Evolutionary conservation across 2,329 filamentous ascomycete species (phyloP), one percentile per base, ranked within the genome.

Genomic region (Phoma sp.): DNA sequence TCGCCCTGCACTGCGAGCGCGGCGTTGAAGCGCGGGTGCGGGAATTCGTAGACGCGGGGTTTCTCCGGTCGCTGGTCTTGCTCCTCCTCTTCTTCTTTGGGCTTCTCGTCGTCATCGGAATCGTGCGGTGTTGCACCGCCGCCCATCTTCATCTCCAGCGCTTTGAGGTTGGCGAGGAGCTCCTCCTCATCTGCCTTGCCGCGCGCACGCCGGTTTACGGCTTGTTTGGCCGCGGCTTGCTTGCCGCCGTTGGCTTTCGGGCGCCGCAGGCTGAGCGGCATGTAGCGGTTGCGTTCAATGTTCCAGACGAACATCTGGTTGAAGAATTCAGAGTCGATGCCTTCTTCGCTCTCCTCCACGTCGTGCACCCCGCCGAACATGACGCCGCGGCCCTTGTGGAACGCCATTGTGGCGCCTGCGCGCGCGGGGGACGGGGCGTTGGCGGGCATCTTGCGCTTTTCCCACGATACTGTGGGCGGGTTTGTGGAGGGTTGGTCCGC

Each of bases 251-350:
- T 84, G 18, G 82, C 79, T 24, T 91, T 86, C 2, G 91, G 85
- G 64, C 91, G 90, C 47, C 93, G 83, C 40, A 98, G 79, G 8
- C 80, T 79, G 39, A 98, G 80, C 2, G 89, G 90, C 79, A 98
- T 97, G 78, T 96, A 98, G 7, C 95, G 84, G 72, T 99, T 99
- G 55, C 93, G 86, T 68, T 98, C 95, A 59, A 96, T 87, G 69
- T 96, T 97, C 91, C 93, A 98, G 4, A 93, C 90, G 68, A 90
- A 96, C 23, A 98, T 77, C 51, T 88, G 85, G 66, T 97, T 93
- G 79, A 98, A 99, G 77, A 99, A 99, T 73, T 97, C 93, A 70
- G 91, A 96, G 49, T 99, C 93, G 62, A 99, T 96, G 3, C 90
- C 92, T 73, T 99, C 95, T 71, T 96, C 93, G 60, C 86, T 93